Conservation (phyloP, 768 basidiomycete genomes). For the Termitomyces sp. region DNA sequence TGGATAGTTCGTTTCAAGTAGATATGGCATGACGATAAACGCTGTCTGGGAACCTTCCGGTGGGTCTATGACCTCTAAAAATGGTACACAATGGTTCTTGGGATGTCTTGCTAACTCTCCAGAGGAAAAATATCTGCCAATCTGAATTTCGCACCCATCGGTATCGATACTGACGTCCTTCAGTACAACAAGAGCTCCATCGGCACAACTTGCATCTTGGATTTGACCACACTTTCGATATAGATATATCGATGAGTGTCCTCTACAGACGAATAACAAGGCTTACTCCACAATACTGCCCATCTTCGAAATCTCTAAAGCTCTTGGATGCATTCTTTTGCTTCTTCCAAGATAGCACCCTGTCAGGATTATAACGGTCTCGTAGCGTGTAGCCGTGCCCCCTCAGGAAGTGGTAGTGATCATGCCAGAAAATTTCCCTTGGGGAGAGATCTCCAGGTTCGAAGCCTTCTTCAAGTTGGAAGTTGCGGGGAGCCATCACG, state of each 20-base stretch:
- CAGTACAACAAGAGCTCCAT: background rate
- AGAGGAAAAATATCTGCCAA: background rate
- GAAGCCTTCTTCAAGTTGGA: background rate
- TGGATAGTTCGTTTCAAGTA: no score
- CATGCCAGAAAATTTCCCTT: background rate
- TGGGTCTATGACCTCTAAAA: background rate
- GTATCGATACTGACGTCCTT: background rate
- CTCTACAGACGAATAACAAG: background rate
- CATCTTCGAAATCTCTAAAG: background rate
- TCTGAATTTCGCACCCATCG: background rate
- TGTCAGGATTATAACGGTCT: background rate
- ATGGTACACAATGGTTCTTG: background rate
- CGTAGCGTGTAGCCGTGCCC: background rate
- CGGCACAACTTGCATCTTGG: background rate
- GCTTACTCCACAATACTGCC: background rate
- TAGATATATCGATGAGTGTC: no score
- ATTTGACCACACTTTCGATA: background rate
- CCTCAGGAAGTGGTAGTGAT: background rate
- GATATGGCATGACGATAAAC: no score
- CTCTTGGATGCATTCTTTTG: background rate
- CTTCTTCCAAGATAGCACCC: background rate
- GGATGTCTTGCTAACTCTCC: background rate
- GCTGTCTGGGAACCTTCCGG: no score
- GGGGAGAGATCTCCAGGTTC: background rate
- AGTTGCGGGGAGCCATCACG: no score